Evolutionary conservation across 345 rosid species (phyloP), one percentile per base, ranked within the genome.

Genomic region (Arabidopsis arenosa): DNA sequence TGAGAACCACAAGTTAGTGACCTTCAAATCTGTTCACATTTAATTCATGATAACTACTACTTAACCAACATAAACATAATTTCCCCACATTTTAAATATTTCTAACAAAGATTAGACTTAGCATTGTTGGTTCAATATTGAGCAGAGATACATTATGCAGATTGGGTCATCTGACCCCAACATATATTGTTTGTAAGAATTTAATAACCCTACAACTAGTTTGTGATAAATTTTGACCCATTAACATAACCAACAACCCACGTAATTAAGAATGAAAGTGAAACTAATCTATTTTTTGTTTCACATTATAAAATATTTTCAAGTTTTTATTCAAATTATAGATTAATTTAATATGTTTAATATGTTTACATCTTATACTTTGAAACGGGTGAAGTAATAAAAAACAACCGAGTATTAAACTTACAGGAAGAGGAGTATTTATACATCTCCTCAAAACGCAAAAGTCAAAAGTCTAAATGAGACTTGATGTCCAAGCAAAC

Each of bases 11-110:
- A 45, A 57, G 35, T 28, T 57, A 47, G 78, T 23, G 72, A 74
- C 66, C 57, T 56, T 36, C 47, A 56, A 53, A 56, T 23, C 51
- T 57, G 72, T 56, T 65, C 66, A 65, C 59, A 74, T 74, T 74
- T 47, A 74, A 36, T 74, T 74, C 49, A 26, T 74, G 78, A 74
- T 35, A 57, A 66, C 66, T 47, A 74, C 78, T 35, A 57, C 78
- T 74, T 57, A 74, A 74, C 78, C 49, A 66, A 66, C 35, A 37
- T 74, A 56, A 57, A 74, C 72, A 74, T 56, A 74, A 45, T 14
- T 56, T 57, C 72, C 72, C 66, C 49, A 47, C 66, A 32, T 53
- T 74, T 63, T 64, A 2, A 63, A 6, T 54, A 18, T 13, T 72
- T 60, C 9, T 61, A 37, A 40, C 26, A 14, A 56, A 7, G 54